phyloP scores from a whole-genome alignment of 768 basidiomycete genomes.

The Suillus discolor region DNA sequence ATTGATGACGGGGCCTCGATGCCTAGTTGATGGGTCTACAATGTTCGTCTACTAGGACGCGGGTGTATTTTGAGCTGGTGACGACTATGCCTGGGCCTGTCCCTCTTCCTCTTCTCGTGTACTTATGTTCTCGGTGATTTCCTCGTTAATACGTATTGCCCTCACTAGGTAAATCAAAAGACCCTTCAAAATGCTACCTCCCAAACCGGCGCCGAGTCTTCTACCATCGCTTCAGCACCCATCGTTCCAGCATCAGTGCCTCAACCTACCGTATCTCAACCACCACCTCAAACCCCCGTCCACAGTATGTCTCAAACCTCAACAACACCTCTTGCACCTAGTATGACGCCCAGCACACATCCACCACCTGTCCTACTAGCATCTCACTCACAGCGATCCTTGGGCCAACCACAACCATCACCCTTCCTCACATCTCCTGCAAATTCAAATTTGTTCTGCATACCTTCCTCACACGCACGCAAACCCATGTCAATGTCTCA shows the following conservation, averaged over 20 bases:
- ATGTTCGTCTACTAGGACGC: not conserved
- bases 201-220: slow-evolving; percentile 12
- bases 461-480: slow-evolving; percentile 6
- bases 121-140: not conserved
- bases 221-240: slow-evolving; percentile 12
- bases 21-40: not conserved
- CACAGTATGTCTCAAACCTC: slow-evolving; percentile 9
- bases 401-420: slow-evolving; percentile 22
- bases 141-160: slow-evolving; percentile 9
- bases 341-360: slow-evolving; percentile 35
- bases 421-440: slow-evolving; percentile 20
- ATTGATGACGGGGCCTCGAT: not conserved
- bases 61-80: not conserved
- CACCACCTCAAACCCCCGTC: slow-evolving; percentile 23
- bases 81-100: not conserved
- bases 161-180: slow-evolving; percentile 29
- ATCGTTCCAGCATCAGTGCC: slow-evolving; percentile 9
- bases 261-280: slow-evolving; percentile 8
- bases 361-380: slow-evolving; percentile 31
- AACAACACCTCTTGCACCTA: slow-evolving; percentile 18
- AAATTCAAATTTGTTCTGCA: slow-evolving; percentile 1
- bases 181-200: slow-evolving; percentile 14
- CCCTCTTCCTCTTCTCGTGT: too few species aligned
- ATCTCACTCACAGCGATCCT: slow-evolving; percentile 4
- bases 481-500: slow-evolving; percentile 8